A percentile compares a stretch with the other conserved stretches of the same genome.
phyloP scores from a whole-genome alignment of 352 stramenopile species.

The Globisporangium okanoganense region DNA sequence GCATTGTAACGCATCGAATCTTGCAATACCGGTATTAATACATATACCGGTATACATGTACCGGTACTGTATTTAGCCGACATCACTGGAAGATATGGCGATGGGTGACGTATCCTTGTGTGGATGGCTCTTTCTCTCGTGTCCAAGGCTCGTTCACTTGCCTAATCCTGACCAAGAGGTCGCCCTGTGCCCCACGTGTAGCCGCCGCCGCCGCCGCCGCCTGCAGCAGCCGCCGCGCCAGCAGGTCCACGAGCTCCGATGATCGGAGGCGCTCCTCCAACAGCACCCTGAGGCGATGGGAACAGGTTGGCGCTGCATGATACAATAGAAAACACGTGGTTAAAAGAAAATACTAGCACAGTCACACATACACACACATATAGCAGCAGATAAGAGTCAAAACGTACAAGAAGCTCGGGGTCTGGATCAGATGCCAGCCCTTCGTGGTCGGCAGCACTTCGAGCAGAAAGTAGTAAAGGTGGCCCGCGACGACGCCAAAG shows the following conservation, averaged over 20 bases:
- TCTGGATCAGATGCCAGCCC: slow-evolving; percentile 82
- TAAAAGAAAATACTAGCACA: background rate
- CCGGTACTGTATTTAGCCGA: no score
- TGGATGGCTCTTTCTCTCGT: no score
- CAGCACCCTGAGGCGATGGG: slow-evolving; percentile 47
- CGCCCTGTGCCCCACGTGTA: slow-evolving; percentile 72
- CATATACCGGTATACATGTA: no score
- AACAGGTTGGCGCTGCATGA: slow-evolving; percentile 48
- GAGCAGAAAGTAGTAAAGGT: slow-evolving; percentile 90
- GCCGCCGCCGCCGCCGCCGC: slow-evolving; percentile 40
- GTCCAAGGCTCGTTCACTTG: no score
- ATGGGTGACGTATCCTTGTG: no score
- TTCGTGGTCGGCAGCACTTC: slow-evolving; percentile 85
- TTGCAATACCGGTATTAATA: no score
- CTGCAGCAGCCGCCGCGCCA: slow-evolving; percentile 29
- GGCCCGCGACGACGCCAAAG: slow-evolving; percentile 79
- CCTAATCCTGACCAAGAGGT: slow-evolving; percentile 32
- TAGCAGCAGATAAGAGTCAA: background rate
- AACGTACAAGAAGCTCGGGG: slow-evolving; percentile 77
- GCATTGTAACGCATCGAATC: no score
- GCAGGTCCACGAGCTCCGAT: slow-evolving; percentile 45
- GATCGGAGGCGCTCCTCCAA: slow-evolving; percentile 41
- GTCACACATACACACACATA: background rate
- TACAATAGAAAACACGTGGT: background rate
- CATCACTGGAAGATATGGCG: no score